Conservation (phyloP, 164 flowering plant species). For the Annona cherimola region DNA sequence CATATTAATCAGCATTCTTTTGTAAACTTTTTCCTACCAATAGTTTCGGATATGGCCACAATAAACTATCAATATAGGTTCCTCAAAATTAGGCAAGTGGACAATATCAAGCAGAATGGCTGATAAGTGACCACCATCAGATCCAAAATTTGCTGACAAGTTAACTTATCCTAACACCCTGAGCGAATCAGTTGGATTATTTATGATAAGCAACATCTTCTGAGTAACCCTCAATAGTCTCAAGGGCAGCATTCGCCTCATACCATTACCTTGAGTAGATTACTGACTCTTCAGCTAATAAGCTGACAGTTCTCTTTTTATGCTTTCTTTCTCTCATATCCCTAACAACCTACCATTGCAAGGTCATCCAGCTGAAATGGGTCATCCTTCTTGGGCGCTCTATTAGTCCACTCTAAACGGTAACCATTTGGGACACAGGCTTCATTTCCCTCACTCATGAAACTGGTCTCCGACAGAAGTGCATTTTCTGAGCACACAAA, state of each 20-base stretch:
- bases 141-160: background rate
- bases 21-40: background rate
- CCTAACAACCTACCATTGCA: slow-evolving; percentile 27
- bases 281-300: no score
- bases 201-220: background rate
- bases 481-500: slow-evolving; percentile 50
- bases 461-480: slow-evolving; percentile 61
- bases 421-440: slow-evolving; percentile 35
- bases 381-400: slow-evolving; percentile 8
- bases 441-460: slow-evolving; percentile 27
- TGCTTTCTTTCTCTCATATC: background rate
- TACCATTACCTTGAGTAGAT: no score
- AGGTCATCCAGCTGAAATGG: slow-evolving; percentile 24
- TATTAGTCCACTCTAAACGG: slow-evolving; percentile 43
- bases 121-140: background rate
- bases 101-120: no score
- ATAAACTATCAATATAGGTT: background rate
- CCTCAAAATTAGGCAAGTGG: no score
- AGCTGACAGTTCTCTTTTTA: background rate
- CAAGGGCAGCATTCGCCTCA: no score
- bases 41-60: background rate
- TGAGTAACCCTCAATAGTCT: no score
- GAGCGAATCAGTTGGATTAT: background rate
- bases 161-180: background rate
- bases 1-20: background rate